Base-by-base conservation (phyloP, 441 rosid genomes). In the Adansonia madagascariensis region DNA sequence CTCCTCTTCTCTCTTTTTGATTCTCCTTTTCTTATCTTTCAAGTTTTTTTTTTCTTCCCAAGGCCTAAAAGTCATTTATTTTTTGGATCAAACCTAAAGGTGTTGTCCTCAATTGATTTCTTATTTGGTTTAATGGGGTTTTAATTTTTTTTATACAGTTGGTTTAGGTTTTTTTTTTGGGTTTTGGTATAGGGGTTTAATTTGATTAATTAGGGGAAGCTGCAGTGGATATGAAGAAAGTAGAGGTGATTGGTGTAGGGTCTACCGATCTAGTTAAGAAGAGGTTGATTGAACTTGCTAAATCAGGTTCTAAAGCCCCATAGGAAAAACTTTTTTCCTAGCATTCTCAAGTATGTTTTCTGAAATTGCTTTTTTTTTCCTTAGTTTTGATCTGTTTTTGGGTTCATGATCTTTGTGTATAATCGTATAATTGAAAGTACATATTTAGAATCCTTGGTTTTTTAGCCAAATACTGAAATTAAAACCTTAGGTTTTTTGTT, bases 241-340 rank as follows among this genome's bases (percentile, higher is more conserved):
- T 90, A 0, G 90, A 88, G 89, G 80, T 87, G 0, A 77, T 63
- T 47, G 79, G 75, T 41, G 74, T 46, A 22, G 79, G 62, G 64
- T 63, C 52, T 35, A 77, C 64, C 9, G 79, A 77, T 5, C 83
- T 85, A 64, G 71, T 67, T 35, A 92, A 91, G 91, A 92, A 89
- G 81, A 85, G 86, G 47, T 71, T 82, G 1, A 27, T 82, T 0
- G 87, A 88, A 80, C 55, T 87, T 17, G 80, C 73, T 11, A 91
- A 87, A 75, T 75, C 75, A 63, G 82, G 73, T 77, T 80, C 86
- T 18, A 89, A 86, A 79, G 81, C 77, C 80, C 91, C 95, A 17
- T 94, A 98, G 97, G 99, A 90, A 41, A 91, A 89, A 85, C 89
- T 97, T 79, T 91, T 97, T 78, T 94, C 98, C 4, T 95, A 97